Percentiles rank a stretch among this genome's conserved stretches.
These are phyloP conservation scores for Mollisia scopiformis DNA, from an alignment of 2,329 filamentous ascomycete genomes.

Conservation along the genomic window DNA sequence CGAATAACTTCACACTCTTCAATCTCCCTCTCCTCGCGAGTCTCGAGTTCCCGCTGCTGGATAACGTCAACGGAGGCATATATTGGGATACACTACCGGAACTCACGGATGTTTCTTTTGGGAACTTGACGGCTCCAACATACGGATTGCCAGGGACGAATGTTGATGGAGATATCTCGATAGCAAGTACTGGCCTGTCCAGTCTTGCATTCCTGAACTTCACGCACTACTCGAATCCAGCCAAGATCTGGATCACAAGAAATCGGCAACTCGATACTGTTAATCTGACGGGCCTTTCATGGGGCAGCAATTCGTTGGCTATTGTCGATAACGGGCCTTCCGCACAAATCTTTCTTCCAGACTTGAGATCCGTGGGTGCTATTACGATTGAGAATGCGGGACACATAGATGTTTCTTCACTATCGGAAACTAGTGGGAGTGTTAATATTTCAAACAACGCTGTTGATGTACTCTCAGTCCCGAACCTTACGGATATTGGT, in stretches of 20 bases:
- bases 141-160: neutral
- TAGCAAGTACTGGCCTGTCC: constrained; percentile 9
- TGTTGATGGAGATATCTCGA: neutral
- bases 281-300: constrained; percentile 2
- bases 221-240: neutral
- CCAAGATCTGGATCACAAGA: constrained; percentile 2
- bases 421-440: neutral
- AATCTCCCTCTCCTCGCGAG: constrained; percentile 8
- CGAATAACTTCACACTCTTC: constrained; percentile 14
- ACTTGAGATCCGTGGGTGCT: neutral
- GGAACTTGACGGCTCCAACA: neutral
- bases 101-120: neutral
- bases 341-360: neutral
- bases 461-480: constrained; percentile 5
- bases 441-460: constrained; percentile 3
- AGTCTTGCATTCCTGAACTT: constrained; percentile 16
- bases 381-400: neutral
- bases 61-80: constrained; percentile 6
- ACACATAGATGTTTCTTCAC: neutral
- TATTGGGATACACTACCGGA: constrained; percentile 7
- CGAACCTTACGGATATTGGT: constrained; percentile 6
- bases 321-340: neutral
- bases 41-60: constrained; percentile 8
- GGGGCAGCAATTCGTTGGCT: neutral
- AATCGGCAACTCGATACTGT: constrained; percentile 9